Conservation (phyloP, 768 basidiomycete genomes). For the Collybia mongolica region DNA sequence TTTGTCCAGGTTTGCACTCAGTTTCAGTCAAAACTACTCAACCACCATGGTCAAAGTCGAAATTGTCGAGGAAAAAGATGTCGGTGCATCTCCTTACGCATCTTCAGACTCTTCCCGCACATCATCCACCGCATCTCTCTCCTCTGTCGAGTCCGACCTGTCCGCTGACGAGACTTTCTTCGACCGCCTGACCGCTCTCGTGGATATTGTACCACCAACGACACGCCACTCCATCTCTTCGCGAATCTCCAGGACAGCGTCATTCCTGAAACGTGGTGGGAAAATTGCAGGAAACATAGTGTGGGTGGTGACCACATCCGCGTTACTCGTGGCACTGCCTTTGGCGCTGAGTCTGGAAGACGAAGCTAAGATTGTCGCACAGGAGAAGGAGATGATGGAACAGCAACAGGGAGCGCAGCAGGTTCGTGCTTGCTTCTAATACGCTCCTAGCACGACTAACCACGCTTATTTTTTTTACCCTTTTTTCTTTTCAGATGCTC, state of each 20-base stretch:
- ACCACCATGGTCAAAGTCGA: constrained; percentile 88
- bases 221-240: constrained; percentile 77
- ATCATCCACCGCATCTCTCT: constrained; percentile 70
- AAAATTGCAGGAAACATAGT: constrained; percentile 84
- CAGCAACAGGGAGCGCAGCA: constrained; percentile 93
- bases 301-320: constrained; percentile 94
- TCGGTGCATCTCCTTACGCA: constrained; percentile 65
- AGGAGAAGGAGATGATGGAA: constrained; percentile 92
- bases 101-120: constrained; percentile 75
- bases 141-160: constrained; percentile 72
- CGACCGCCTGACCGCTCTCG: constrained; percentile 88
- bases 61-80: constrained; percentile 83
- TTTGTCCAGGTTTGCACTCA: no score
- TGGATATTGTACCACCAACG: constrained; percentile 92
- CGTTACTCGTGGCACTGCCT: constrained; percentile 90
- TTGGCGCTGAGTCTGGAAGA: constrained; percentile 93
- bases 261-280: constrained; percentile 63
- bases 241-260: constrained; percentile 56
- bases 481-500: constrained; percentile 60
- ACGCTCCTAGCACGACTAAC: constrained; percentile 7
- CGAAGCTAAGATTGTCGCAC: constrained; percentile 90
- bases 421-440: constrained; percentile 43
- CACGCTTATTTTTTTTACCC: constrained; percentile 8
- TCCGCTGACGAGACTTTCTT: constrained; percentile 78
- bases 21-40: background rate